Percentiles rank a stretch among this genome's conserved stretches.
Conservation (phyloP, 441 rosid species). For the Cnidoscolus chayamansa region DNA sequence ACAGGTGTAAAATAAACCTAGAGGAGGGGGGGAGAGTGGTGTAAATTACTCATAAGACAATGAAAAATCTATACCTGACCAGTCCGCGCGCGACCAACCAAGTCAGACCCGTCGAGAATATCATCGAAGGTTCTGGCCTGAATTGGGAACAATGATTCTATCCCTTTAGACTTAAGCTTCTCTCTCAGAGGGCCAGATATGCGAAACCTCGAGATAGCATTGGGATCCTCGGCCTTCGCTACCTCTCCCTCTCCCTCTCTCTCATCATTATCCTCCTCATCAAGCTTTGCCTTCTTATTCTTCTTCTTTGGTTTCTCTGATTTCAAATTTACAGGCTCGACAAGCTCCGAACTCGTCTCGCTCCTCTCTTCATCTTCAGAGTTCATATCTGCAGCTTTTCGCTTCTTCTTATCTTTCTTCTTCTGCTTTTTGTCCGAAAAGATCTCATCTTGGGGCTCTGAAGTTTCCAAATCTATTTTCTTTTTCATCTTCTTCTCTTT, state of each 20-base stretch:
- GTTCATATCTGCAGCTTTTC: constrained; percentile 47
- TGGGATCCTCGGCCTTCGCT: constrained; percentile 52
- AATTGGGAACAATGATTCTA: constrained; percentile 79
- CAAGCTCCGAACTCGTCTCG: constrained; percentile 71
- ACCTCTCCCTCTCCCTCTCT: constrained; percentile 36
- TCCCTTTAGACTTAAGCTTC: constrained; percentile 71
- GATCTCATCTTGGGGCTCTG: constrained; percentile 17
- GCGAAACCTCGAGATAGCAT: constrained; percentile 61
- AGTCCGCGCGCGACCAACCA: constrained; percentile 93
- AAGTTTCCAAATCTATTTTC: constrained; percentile 37
- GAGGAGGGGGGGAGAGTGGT: no score
- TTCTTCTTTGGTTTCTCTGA: constrained; percentile 47
- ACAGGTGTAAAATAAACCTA: no score
- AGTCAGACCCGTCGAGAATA: constrained; percentile 73
- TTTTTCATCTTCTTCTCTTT: constrained; percentile 72
- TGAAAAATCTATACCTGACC: constrained; percentile 58
- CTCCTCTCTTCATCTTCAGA: constrained; percentile 49
- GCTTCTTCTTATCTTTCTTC: constrained; percentile 51
- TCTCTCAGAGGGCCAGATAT: constrained; percentile 62
- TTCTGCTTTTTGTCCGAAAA: constrained; percentile 36
- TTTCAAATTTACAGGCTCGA: constrained; percentile 45
- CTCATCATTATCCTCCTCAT: constrained; percentile 26
- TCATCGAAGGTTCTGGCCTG: constrained; percentile 83
- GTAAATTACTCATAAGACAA: no score
- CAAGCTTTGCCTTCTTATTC: constrained; percentile 45